Conservation (phyloP, 768 basidiomycete species). For the Lentinula aciculospora region DNA sequence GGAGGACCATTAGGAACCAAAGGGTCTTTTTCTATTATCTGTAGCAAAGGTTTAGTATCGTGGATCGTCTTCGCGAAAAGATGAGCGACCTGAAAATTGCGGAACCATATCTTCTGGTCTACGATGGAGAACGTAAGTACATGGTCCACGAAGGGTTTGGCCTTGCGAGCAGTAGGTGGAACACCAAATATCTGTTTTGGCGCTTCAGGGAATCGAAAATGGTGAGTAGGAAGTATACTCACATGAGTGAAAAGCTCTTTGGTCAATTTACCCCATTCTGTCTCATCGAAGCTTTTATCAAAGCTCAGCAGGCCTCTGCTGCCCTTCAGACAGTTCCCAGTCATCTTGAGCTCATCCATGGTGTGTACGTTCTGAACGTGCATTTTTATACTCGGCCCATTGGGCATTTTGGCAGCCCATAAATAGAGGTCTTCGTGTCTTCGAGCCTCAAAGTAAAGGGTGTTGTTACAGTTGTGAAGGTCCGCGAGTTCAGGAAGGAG, state of each 20-base stretch:
- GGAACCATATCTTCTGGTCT: constrained; percentile 98
- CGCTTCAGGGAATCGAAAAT: not conserved
- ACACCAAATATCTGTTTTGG: constrained; percentile 83
- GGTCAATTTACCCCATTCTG: constrained; percentile 78
- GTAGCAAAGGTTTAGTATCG: not conserved
- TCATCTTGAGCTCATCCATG: constrained; percentile 99
- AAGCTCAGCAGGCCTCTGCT: constrained; percentile 90
- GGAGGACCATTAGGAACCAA: constrained; percentile 80
- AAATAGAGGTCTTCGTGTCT: constrained; percentile 94
- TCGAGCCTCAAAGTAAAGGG: constrained; percentile 95
- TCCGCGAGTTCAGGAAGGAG: constrained; percentile 95
- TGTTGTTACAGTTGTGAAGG: constrained; percentile 95
- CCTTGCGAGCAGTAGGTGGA: constrained; percentile 81
- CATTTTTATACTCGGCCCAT: constrained; percentile 95
- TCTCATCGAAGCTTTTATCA: constrained; percentile 84
- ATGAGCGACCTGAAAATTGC: constrained; percentile 85
- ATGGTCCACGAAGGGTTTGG: constrained; percentile 98
- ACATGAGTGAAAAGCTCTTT: constrained; percentile 96
- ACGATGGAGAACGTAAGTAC: constrained; percentile 94
- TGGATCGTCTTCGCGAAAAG: not conserved
- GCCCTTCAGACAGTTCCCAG: constrained; percentile 96
- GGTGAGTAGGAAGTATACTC: constrained; percentile 21
- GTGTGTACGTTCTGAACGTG: constrained; percentile 99
- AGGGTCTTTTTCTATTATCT: constrained; percentile 96
- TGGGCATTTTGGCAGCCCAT: constrained; percentile 96